These are phyloP conservation scores for Plantago coronopus DNA, from an alignment of 305 asterid genomes.

Conservation along the genomic window DNA sequence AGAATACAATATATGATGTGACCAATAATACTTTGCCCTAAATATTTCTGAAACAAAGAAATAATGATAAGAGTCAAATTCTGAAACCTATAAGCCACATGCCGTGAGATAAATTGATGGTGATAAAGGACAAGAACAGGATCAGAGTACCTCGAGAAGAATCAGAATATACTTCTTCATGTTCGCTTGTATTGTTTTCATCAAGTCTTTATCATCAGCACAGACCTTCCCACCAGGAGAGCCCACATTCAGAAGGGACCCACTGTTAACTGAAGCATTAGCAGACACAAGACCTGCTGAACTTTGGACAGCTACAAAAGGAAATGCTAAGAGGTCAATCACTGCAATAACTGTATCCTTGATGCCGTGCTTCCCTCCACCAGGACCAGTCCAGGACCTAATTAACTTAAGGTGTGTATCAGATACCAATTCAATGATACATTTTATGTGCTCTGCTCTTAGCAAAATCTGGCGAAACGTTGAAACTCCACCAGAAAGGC, in stretches of 20 bases:
- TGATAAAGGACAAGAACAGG: conserved; percentile 22
- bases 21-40: neutral
- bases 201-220: conserved; percentile 89
- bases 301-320: conserved; percentile 88
- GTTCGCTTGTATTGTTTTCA: conserved; percentile 76
- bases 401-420: conserved; percentile 77
- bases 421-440: conserved; percentile 65
- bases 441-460: conserved; percentile 65
- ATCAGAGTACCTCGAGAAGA: conserved; percentile 72
- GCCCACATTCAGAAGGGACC: conserved; percentile 87
- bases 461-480: conserved; percentile 84
- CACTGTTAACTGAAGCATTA: conserved; percentile 95
- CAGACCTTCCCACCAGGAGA: conserved; percentile 92
- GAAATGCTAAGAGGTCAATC: conserved; percentile 89
- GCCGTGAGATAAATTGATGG: conserved; percentile 6
- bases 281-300: conserved; percentile 78
- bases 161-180: conserved; percentile 87
- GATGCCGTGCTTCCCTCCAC: conserved; percentile 89
- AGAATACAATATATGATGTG: conserved; percentile 4
- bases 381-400: conserved; percentile 79
- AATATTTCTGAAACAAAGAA: conserved; percentile 2
- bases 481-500: conserved; percentile 88
- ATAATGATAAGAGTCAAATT: neutral
- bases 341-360: conserved; percentile 78
- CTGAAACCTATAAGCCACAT: neutral